Conservation (phyloP, 768 basidiomycete species). For the Kwoniella heveanensis region DNA sequence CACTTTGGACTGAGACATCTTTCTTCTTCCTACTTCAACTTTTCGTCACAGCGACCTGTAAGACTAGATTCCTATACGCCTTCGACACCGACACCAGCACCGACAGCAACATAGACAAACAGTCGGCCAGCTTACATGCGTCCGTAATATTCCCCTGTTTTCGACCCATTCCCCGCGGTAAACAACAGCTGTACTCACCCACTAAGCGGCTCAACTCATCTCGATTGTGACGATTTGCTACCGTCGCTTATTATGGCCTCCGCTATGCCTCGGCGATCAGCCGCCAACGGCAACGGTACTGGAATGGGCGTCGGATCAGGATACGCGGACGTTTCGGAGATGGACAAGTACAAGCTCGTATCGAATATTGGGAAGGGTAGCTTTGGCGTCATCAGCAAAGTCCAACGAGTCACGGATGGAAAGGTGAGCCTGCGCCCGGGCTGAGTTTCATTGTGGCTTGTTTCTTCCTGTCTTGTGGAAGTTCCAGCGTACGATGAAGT, state of each 20-base stretch:
- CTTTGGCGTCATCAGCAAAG: conserved; percentile 97
- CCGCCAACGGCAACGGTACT: not conserved
- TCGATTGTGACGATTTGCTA: too few relatives aligned
- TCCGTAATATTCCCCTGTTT: not conserved
- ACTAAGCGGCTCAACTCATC: not conserved
- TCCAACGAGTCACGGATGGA: conserved; percentile 79
- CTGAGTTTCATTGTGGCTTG: not conserved
- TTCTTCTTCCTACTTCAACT: not conserved
- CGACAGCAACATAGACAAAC: not conserved
- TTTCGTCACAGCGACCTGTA: too few relatives aligned
- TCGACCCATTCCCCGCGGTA: conserved; percentile 2
- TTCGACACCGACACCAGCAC: not conserved
- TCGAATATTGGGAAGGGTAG: conserved; percentile 96
- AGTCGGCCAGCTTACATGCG: conserved; percentile 9
- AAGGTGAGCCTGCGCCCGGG: conserved; percentile 60
- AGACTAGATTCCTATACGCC: too few relatives aligned
- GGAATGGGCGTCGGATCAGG: conserved; percentile 18
- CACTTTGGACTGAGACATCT: not conserved
- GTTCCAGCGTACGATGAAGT: too few relatives aligned
- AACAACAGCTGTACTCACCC: conserved; percentile 7
- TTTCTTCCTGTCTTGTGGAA: not conserved
- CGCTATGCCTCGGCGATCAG: conserved; percentile 14
- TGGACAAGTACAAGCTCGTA: conserved; percentile 81
- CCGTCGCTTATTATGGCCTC: conserved; percentile 14
- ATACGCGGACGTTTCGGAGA: conserved; percentile 48